Evolutionary conservation across 148 eudicot genomes (phyloP).

Genomic region (Silene latifolia): DNA sequence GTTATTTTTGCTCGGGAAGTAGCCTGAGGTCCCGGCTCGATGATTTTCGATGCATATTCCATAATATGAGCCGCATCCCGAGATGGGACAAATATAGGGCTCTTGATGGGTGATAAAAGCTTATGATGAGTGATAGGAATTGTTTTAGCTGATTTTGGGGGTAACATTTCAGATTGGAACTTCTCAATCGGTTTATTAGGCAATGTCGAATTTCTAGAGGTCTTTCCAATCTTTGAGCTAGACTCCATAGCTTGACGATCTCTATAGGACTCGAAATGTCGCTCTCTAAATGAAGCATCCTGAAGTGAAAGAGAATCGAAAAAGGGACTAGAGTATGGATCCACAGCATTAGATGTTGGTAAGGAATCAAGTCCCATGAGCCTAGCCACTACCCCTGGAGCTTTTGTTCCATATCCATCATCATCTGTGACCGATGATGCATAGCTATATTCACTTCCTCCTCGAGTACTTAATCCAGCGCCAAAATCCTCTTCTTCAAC

Average conservation of each 20-base stretch:
- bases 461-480: conserved; percentile 51
- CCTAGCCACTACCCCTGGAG: conserved; percentile 88
- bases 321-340: conserved; percentile 55
- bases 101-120: conserved; percentile 91
- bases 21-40: conserved; percentile 56
- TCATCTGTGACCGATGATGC: conserved; percentile 88
- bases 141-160: conserved; percentile 85
- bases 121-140: conserved; percentile 83
- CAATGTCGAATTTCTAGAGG: conserved; percentile 38
- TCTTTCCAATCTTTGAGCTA: neutral
- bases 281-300: conserved; percentile 44
- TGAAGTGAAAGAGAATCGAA: conserved; percentile 52
- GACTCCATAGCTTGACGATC: conserved; percentile 40
- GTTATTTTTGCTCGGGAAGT: conserved; percentile 49
- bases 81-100: conserved; percentile 52
- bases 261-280: conserved; percentile 42
- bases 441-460: conserved; percentile 75
- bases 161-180: conserved; percentile 80
- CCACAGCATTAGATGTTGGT: conserved; percentile 56
- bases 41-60: conserved; percentile 87
- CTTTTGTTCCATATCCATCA: conserved; percentile 54
- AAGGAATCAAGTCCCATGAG: conserved; percentile 92
- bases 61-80: conserved; percentile 75
- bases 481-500: conserved; percentile 61
- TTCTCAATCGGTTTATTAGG: conserved; percentile 62